These are phyloP conservation scores for Boletus nobilissimus DNA, from an alignment of 1,284 basidiomycete genomes.

Conservation along the genomic window DNA sequence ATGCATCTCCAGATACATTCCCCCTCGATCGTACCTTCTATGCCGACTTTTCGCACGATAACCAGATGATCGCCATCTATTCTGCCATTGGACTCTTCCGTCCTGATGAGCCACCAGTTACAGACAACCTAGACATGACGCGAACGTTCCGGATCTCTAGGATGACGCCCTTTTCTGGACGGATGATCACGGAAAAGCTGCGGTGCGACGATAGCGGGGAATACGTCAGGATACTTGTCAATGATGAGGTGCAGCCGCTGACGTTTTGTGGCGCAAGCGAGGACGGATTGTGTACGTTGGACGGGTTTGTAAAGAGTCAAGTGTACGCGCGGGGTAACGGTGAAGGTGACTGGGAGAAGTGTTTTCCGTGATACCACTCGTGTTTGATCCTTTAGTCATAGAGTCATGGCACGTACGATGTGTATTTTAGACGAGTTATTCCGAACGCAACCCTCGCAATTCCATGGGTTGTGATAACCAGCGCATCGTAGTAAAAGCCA, in stretches of 20 bases:
- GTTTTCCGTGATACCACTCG: slow-evolving; percentile 44
- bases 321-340: slow-evolving; percentile 71
- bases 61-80: slow-evolving; percentile 82
- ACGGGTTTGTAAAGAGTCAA: slow-evolving; percentile 78
- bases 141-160: slow-evolving; percentile 68
- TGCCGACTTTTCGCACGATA: slow-evolving; percentile 87
- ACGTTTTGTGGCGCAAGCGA: slow-evolving; percentile 64
- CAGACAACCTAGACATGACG: slow-evolving; percentile 51
- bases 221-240: slow-evolving; percentile 72
- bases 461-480: no score
- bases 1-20: slow-evolving; percentile 72
- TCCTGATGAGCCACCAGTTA: slow-evolving; percentile 55
- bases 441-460: no score
- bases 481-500: no score
- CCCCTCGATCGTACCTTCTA: slow-evolving; percentile 75
- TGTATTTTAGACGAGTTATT: neutral
- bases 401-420: neutral
- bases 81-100: slow-evolving; percentile 77
- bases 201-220: slow-evolving; percentile 53
- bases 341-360: slow-evolving; percentile 72
- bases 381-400: neutral
- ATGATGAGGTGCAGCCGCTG: slow-evolving; percentile 73
- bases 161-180: slow-evolving; percentile 72
- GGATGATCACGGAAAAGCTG: slow-evolving; percentile 73
- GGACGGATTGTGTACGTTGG: slow-evolving; percentile 70